Evolutionary conservation across 768 basidiomycete species (phyloP), one percentile per base, ranked within the genome.

Genomic region (Lactarius indigo): DNA sequence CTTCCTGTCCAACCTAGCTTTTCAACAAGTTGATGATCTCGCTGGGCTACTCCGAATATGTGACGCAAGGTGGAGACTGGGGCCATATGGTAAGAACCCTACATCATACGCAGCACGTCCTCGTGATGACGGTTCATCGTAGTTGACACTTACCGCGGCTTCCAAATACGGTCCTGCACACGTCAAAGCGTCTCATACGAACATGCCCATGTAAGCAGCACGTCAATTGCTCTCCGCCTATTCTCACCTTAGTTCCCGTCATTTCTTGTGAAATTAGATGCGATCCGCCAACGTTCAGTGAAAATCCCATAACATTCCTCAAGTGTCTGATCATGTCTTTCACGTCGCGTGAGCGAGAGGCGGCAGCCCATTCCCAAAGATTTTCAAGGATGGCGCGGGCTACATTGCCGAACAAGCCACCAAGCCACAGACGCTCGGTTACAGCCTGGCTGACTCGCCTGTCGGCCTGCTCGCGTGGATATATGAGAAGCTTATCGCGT

Each of bases 371-470:
- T 18, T 70, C 73, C 0, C 33, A 66, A 47, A 75, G 72, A 73
- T 80, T 77, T 33, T 64, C 10, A 70, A 63, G 1, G 70, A 75
- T 23, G 79, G 78, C 9, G 47, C 50, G 0, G 84, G 81, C 12
- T 85, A 84, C 69, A 75, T 72, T 59, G 17, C 61, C 7, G 68
- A 76, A 58, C 84, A 84, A 65, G 23, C 70, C 13, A 76, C 74
- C 1, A 63, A 71, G 57, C 76, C 76, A 1, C 74, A 76, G 59
- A 76, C 76, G 8, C 33, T 77, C 23, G 85, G 83, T 1, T 86
- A 86, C 66, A 72, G 76, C 20, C 75, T 87, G 5, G 75, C 83
- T 1, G 86, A 87, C 69, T 85, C 84, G 31, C 86, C 86, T 8
- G 77, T 78, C 17, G 85, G 82, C 1, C 55, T 77, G 23, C 69